Base-by-base conservation (phyloP, 2,329 filamentous ascomycete species). In the Alternaria arbusti region DNA sequence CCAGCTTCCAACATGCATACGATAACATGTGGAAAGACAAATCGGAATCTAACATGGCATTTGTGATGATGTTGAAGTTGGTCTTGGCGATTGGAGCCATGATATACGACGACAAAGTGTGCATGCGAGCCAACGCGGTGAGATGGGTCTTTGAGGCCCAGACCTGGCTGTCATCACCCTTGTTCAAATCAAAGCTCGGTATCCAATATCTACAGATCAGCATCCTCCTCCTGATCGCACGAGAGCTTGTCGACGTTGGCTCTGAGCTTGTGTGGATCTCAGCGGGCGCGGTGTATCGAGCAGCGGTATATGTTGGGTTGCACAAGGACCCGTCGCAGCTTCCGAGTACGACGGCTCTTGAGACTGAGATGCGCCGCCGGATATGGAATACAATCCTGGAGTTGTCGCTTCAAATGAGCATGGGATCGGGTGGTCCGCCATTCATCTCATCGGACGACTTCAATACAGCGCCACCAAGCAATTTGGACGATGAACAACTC, bases 91-190 rank as follows among this genome's bases (percentile, higher is more conserved):
- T 90, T 17, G 88, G 88, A 0, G 83, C 86, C 1, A 78, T 81
- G 1, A 78, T 80, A 0, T 84, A 86, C 59, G 85, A 89, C 55
- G 81, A 85, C 0, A 63, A 75, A 0, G 88, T 86, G 59, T 84
- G 83, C 0, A 67, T 88, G 36, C 83, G 86, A 7, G 55, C 77
- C 6, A 79, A 81, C 0, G 87, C 87, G 0, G 77, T 84, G n/a
- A 80, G 76, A 26, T 90, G 87, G 88, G 77, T 89, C 0, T 85
- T 86, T 58, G 86, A 88, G 64, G 87, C 84, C 0, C 84, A 87
- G 47, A 82, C 82, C 0, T 90, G 86, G 85, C 55, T 86, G 0
- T 83, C 84, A 0, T 82, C 83, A 6, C 88, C 87, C 0, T 79
- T 84, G 4, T 85, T 84, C 69, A 90, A 89, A 63, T 80, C 82